Evolutionary conservation across 345 rosid species (phyloP), one percentile per base, ranked within the genome.

Genomic region (Xanthoceras sorbifolium): DNA sequence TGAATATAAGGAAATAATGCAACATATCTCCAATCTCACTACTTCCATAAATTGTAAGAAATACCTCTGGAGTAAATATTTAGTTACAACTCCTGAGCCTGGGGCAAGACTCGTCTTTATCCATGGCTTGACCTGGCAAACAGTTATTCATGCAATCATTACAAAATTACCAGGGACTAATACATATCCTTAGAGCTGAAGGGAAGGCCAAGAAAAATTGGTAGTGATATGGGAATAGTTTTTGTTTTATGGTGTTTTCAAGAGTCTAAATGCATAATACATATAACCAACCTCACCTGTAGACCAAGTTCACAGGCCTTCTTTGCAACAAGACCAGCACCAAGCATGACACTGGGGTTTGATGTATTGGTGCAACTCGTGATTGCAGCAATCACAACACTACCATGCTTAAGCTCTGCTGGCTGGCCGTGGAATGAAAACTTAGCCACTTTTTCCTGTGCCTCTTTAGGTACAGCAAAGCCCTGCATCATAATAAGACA

Each of bases 341-440:
- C 97, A 64, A 93, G 97, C 99, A 96, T 96, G 80, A 96, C 98
- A 50, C 97, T 96, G 67, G 99, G 99, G 76, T 96, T 96, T 83
- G 99, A 96, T 73, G 99, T 96, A 82, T 96, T 96, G 67, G 99
- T 96, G 80, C 99, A 96, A 64, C 99, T 96, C 29, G 98, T 96
- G 72, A 96, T 96, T 75, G 99, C 99, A 77, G 98, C 97, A 85
- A 96, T 96, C 82, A 96, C 99, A 34, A 96, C 98, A 90, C 97
- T 94, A 54, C 99, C 98, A 76, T 96, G 99, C 91, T 87, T 92
- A 72, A 96, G 85, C 82, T 92, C 99, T 52, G 99, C 97, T 67
- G 90, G 93, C 76, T 88, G 83, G 73, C 97, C 97, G 65, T 89
- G 83, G 86, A 93, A 96, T 64, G 97, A 87, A 83, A 96, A 96